Base-by-base conservation (phyloP, 768 basidiomycete species). In the Hysterangium stoloniferum region DNA sequence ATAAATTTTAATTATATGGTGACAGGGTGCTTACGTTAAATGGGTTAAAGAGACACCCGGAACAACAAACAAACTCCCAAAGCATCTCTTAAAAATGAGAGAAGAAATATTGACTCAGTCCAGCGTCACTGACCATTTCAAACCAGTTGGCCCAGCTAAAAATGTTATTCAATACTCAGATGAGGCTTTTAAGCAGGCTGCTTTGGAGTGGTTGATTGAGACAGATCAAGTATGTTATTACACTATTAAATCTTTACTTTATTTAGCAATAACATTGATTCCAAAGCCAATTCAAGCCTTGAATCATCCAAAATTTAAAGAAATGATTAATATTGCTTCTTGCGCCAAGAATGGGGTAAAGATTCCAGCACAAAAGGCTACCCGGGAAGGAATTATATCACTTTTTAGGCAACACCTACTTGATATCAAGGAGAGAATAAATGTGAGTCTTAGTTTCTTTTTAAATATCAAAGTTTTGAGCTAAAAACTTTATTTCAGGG, bases 241-340 rank as follows among this genome's bases (percentile, higher is more conserved):
- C n/a, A n/a, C 12, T 6, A n/a, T 17, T 24, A n/a, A 25, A 33
- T 45, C 43, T 7, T 11, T 6, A 9, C 43, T n/a, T 28, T 13
- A 19, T 29, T 6, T 27, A 45, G n/a, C 12, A 11, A 24, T 45
- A 19, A 22, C 5, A 7, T 22, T 12, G 15, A n/a, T 11, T 20
- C 29, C 6, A 13, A 6, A 61, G 60, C 60, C 61, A 22, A 35
- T 62, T 27, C 48, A 54, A 32, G 59, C 68, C 0, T 55, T 73
- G 6, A 58, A 69, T 6, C 62, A 71, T 42, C 63, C 61, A 0
- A 35, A 52, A 6, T 71, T 66, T 53, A 52, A 60, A 24, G 56
- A 59, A 0, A 70, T 72, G 70, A 67, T 69, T 20, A 51, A 65
- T 17, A 55, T 68, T 45, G 71, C 71, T 22, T 52, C 70, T 6